A percentile compares a stretch with the other conserved stretches of the same genome.
Conservation (phyloP, 202 grass and related monocot species). For the Zizania palustris region DNA sequence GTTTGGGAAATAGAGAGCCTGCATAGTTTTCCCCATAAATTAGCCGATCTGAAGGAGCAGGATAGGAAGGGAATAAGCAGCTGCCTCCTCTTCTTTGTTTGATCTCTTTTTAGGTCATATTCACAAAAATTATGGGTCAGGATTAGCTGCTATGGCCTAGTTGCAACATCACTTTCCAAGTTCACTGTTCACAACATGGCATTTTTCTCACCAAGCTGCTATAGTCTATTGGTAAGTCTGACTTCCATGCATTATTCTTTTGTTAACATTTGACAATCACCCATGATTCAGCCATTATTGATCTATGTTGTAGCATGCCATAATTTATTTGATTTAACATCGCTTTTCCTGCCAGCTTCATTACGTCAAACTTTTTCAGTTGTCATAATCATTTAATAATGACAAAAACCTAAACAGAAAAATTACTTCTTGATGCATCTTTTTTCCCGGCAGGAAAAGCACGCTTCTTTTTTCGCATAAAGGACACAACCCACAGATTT, state of each 20-base stretch:
- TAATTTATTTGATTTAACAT: constrained; percentile 3
- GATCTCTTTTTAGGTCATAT: not conserved
- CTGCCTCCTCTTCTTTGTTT: not conserved
- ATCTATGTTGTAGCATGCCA: not conserved
- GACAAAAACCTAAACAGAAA: not conserved
- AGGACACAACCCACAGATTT: not conserved
- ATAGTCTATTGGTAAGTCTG: constrained; percentile 9
- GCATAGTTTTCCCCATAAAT: constrained; percentile 13
- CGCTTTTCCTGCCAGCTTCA: constrained; percentile 13
- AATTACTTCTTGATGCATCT: not conserved
- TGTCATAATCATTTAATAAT: not conserved
- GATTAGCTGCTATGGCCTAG: constrained; percentile 6
- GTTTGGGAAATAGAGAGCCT: not conserved
- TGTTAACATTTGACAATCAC: not conserved
- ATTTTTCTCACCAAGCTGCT: not conserved
- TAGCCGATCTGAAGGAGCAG: not conserved
- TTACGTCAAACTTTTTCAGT: not conserved
- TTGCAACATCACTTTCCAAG: not conserved
- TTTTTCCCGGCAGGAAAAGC: not conserved
- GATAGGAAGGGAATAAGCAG: not conserved
- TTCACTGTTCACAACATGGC: not conserved
- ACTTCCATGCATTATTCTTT: not conserved
- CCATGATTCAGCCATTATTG: not conserved
- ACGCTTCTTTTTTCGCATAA: not conserved
- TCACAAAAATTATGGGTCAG: constrained; percentile 14